phyloP scores from a whole-genome alignment of 129 eudicot species.

The Artemisia annua region DNA sequence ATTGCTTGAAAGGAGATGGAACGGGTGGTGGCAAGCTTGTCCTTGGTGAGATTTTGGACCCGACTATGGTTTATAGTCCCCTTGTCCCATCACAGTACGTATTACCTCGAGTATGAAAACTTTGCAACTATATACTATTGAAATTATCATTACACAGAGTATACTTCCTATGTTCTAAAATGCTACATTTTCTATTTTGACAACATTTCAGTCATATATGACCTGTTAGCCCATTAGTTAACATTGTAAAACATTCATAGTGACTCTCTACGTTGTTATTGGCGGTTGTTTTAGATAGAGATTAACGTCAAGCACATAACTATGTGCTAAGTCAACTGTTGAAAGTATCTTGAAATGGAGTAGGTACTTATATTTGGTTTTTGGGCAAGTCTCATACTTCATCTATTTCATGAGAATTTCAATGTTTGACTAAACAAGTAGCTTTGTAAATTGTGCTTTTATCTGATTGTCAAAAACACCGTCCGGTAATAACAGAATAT shows the following conservation, averaged over 20 bases:
- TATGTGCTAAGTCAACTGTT: slow-evolving; percentile 1
- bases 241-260: background rate
- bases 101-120: slow-evolving; percentile 22
- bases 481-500: background rate
- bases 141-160: slow-evolving; percentile 6
- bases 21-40: slow-evolving; percentile 95
- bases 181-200: background rate
- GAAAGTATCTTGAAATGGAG: background rate
- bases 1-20: slow-evolving; percentile 94
- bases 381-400: background rate
- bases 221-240: background rate
- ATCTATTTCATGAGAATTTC: background rate
- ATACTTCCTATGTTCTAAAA: background rate
- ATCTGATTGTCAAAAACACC: background rate
- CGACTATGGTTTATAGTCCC: slow-evolving; percentile 91
- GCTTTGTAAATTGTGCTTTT: background rate
- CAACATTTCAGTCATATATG: background rate
- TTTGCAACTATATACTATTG: background rate
- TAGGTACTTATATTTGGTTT: background rate
- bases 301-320: background rate
- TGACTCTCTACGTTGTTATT: background rate
- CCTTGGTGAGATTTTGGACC: slow-evolving; percentile 95
- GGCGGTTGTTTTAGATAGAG: background rate
- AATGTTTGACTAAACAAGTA: background rate
- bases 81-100: slow-evolving; percentile 99